Evolutionary conservation across 148 eudicot genomes (phyloP).

Genomic region (Rhododendron griersonianum): DNA sequence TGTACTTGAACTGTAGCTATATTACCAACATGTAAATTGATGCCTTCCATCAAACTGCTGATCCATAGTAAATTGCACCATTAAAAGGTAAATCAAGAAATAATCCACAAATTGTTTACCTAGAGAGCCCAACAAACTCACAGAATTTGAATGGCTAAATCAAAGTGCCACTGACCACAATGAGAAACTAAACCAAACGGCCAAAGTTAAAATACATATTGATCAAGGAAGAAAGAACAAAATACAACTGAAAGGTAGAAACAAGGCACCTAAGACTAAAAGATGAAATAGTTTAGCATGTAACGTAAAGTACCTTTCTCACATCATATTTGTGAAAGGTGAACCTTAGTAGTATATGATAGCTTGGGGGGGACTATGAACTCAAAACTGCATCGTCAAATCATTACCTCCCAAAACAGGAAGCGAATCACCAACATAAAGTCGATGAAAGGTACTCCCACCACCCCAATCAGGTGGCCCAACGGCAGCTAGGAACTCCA

Average conservation of each 20-base stretch:
- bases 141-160: background rate
- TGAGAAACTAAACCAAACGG: constrained; percentile 1
- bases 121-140: background rate
- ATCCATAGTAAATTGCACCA: background rate
- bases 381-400: background rate
- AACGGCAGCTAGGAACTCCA: background rate
- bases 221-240: background rate
- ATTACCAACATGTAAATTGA: background rate
- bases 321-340: background rate
- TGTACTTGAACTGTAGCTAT: background rate
- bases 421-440: background rate
- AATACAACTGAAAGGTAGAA: background rate
- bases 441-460: background rate
- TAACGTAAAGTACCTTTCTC: background rate
- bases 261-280: background rate
- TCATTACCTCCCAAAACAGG: background rate
- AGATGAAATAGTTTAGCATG: constrained; percentile 3
- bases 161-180: background rate
- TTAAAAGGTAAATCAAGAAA: background rate
- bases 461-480: background rate
- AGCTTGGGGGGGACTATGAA: background rate
- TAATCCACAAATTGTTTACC: background rate
- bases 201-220: background rate
- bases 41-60: background rate
- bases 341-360: background rate